Conservation (phyloP, 1,284 basidiomycete species). For the Ustilago nuda region DNA sequence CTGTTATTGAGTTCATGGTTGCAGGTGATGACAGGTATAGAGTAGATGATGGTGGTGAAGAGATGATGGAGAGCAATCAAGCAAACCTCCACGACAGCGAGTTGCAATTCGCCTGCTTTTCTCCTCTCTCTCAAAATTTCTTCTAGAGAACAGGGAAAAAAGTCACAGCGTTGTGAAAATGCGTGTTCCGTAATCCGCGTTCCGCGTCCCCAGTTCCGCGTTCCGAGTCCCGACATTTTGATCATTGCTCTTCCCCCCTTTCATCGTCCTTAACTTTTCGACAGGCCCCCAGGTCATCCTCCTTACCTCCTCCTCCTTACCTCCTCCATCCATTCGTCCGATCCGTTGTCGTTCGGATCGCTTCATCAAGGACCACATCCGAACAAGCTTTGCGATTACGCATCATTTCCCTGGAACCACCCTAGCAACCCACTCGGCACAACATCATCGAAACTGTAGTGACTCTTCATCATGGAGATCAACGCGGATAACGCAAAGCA, state of each 20-base stretch:
- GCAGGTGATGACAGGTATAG: neutral
- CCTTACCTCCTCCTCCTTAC: neutral
- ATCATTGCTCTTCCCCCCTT: neutral
- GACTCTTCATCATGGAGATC: constrained; percentile 31
- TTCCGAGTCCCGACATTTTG: constrained; percentile 29
- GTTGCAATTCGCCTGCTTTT: constrained; percentile 1
- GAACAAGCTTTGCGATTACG: neutral
- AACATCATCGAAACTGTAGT: neutral
- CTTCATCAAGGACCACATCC: neutral
- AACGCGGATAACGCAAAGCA: constrained; percentile 48
- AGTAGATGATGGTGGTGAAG: constrained; percentile 15
- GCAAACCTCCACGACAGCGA: constrained; percentile 1
- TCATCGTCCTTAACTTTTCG: neutral
- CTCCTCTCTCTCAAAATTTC: constrained; percentile 23
- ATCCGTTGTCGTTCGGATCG: too few species aligned
- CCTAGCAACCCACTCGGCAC: neutral
- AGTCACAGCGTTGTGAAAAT: neutral
- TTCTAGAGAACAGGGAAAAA: constrained; percentile 11
- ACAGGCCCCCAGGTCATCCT: neutral
- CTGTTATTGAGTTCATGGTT: constrained; percentile 27
- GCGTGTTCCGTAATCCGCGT: too few species aligned
- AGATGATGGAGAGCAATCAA: neutral
- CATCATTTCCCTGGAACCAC: neutral
- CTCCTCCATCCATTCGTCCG: too few species aligned
- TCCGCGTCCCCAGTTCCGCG: too few species aligned